phyloP scores from a whole-genome alignment of 2,329 filamentous ascomycete genomes.

The Pseudonectria buxi region DNA sequence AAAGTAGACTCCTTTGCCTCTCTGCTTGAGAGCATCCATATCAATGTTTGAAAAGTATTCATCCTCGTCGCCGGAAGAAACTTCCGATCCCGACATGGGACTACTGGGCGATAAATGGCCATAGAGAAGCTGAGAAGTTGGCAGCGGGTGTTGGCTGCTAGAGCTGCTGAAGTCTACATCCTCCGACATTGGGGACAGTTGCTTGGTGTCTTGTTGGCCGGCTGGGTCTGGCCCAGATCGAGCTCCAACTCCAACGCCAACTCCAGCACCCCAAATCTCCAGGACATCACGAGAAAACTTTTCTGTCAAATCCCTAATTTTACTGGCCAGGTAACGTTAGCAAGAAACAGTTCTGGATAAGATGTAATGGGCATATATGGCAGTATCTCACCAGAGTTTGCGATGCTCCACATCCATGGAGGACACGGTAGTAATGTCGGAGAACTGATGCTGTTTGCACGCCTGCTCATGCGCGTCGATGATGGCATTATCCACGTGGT shows the following conservation, averaged over 20 bases:
- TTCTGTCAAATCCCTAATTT: conserved; percentile 28
- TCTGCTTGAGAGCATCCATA: conserved; percentile 33
- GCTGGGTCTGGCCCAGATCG: conserved; percentile 10
- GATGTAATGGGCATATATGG: not conserved
- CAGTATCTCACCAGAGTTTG: conserved; percentile 27
- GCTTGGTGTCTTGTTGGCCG: conserved; percentile 13
- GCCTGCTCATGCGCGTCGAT: conserved; percentile 23
- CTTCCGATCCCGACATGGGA: conserved; percentile 24
- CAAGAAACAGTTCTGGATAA: not conserved
- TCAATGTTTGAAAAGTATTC: conserved; percentile 30
- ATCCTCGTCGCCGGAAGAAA: conserved; percentile 26
- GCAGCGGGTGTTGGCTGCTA: conserved; percentile 17
- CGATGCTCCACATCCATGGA: conserved; percentile 26
- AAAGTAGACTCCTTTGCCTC: conserved; percentile 32
- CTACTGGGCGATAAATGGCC: conserved; percentile 8
- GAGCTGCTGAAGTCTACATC: conserved; percentile 17
- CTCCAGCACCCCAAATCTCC: conserved; percentile 23
- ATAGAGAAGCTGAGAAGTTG: conserved; percentile 14
- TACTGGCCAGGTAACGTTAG: conserved; percentile 19
- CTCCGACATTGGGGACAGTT: conserved; percentile 8
- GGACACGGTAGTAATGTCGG: conserved; percentile 23
- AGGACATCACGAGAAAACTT: conserved; percentile 29
- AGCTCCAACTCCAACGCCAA: conserved; percentile 3
- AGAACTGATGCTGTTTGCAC: conserved; percentile 15
- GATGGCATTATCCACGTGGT: conserved; percentile 25